Conservation (phyloP, 306 rosid species). For the Lathyrus tuberosus region DNA sequence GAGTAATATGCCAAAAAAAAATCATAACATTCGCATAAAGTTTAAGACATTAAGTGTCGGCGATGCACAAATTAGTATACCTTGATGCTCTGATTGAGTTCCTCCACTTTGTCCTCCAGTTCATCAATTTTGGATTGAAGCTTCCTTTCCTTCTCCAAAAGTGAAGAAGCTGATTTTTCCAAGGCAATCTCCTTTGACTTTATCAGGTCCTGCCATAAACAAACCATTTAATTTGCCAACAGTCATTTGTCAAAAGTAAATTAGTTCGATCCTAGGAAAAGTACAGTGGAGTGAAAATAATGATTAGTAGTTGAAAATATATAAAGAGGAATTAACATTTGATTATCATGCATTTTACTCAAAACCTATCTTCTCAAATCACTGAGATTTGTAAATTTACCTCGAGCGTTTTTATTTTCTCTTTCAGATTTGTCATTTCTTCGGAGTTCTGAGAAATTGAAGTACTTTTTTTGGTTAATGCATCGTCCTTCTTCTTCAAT, state of each 20-base stretch:
- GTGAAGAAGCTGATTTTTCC: constrained; percentile 64
- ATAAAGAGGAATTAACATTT: constrained; percentile 23
- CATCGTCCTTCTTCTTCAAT: constrained; percentile 66
- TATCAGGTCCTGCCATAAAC: constrained; percentile 60
- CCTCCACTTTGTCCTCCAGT: constrained; percentile 65
- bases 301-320: constrained; percentile 19
- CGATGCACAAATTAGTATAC: constrained; percentile 38
- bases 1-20: constrained; percentile 16
- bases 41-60: constrained; percentile 1
- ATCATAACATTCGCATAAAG: background rate
- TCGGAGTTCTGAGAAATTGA: constrained; percentile 33
- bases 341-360: constrained; percentile 27
- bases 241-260: constrained; percentile 17
- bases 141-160: constrained; percentile 70
- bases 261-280: constrained; percentile 33
- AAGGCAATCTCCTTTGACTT: constrained; percentile 68
- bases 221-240: constrained; percentile 12
- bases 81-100: constrained; percentile 61
- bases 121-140: constrained; percentile 70
- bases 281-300: constrained; percentile 28
- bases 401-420: constrained; percentile 77
- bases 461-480: constrained; percentile 47
- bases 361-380: constrained; percentile 14
- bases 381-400: constrained; percentile 50
- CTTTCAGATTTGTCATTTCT: constrained; percentile 67